phyloP scores from a whole-genome alignment of 1,284 basidiomycete genomes.

The Paramarasmius palmivorus region DNA sequence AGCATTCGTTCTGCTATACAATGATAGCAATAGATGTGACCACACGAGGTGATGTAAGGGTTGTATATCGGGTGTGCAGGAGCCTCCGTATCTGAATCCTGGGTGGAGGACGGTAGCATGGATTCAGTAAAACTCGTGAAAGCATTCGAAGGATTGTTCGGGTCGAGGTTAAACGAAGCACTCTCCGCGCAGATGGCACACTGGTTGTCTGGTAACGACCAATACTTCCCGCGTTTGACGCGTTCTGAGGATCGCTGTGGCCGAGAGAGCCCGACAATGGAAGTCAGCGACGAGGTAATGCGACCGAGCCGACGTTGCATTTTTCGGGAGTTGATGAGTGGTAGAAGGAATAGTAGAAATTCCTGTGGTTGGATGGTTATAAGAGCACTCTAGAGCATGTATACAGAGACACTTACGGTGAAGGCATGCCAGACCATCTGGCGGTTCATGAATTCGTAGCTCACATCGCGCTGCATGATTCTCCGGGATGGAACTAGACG shows the following conservation, averaged over 20 bases:
- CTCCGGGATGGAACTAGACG: slow-evolving; percentile 74
- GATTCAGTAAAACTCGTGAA: slow-evolving; percentile 40
- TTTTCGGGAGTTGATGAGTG: slow-evolving; percentile 73
- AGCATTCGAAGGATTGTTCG: slow-evolving; percentile 52
- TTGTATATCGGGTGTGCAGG: slow-evolving; percentile 66
- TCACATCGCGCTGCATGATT: slow-evolving; percentile 81
- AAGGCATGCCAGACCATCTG: slow-evolving; percentile 99
- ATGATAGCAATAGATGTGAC: slow-evolving; percentile 86
- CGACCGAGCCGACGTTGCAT: slow-evolving; percentile 60
- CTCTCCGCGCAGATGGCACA: slow-evolving; percentile 83
- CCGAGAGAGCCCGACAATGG: slow-evolving; percentile 22
- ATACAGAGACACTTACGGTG: slow-evolving; percentile 61
- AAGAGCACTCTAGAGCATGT: slow-evolving; percentile 6
- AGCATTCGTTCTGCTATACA: slow-evolving; percentile 84
- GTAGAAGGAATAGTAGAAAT: slow-evolving; percentile 92
- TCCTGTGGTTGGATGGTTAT: slow-evolving; percentile 65
- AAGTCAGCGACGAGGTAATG: slow-evolving; percentile 39
- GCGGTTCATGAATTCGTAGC: slow-evolving; percentile 98
- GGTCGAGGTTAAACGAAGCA: slow-evolving; percentile 57
- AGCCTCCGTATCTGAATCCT: slow-evolving; percentile 35
- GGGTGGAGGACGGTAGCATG: slow-evolving; percentile 19
- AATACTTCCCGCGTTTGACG: slow-evolving; percentile 59
- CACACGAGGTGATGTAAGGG: slow-evolving; percentile 76
- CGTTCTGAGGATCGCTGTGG: slow-evolving; percentile 17
- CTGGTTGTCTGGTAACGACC: slow-evolving; percentile 61